Conservation (phyloP, 495 filamentous ascomycete genomes). For the Talaromyces proteolyticus region DNA sequence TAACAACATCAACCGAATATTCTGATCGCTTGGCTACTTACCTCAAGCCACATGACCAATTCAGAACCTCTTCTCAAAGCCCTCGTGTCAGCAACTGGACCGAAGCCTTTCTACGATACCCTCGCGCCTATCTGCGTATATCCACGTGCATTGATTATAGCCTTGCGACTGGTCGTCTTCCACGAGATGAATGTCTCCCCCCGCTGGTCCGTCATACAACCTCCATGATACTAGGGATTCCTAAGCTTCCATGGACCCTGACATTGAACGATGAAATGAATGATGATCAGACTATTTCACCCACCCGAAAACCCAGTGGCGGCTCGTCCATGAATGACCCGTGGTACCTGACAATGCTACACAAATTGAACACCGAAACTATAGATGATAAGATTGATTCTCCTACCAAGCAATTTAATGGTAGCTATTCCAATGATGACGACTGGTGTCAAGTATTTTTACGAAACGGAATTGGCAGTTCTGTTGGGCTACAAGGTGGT, state of each 20-base stretch:
- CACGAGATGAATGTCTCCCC: constrained; percentile 16
- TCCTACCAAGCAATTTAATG: no score
- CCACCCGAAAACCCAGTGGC: no score
- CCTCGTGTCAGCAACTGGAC: constrained; percentile 18
- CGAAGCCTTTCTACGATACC: constrained; percentile 21
- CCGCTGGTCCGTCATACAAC: constrained; percentile 16
- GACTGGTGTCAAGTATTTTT: no score
- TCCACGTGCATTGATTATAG: constrained; percentile 25
- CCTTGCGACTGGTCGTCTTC: constrained; percentile 17
- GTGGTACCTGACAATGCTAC: no score
- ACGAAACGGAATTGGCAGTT: no score
- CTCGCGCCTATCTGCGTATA: constrained; percentile 26
- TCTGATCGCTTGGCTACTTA: not conserved
- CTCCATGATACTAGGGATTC: constrained; percentile 11
- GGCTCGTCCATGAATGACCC: no score
- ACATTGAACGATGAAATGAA: no score
- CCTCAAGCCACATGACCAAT: not conserved
- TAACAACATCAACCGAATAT: not conserved
- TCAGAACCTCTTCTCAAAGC: not conserved
- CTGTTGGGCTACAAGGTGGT: no score
- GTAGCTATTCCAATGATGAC: no score
- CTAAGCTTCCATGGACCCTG: constrained; percentile 20
- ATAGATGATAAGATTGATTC: no score
- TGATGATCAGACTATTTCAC: no score
- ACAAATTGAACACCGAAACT: no score